Conservation (phyloP, 2,329 filamentous ascomycete genomes). For the Exophiala phaeomuriformis region DNA sequence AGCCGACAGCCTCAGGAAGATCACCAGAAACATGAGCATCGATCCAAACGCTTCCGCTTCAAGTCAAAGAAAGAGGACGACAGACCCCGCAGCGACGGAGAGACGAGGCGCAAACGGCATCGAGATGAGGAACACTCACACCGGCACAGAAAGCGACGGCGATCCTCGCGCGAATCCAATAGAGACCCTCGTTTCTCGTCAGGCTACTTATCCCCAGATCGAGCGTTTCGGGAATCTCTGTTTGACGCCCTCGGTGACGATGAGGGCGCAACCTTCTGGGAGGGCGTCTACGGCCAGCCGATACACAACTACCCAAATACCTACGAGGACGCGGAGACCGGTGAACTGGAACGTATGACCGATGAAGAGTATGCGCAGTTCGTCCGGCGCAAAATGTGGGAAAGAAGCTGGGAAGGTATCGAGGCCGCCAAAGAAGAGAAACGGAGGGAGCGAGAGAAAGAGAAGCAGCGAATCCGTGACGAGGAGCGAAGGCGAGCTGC, state of each 20-base stretch:
- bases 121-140: constrained; percentile 24
- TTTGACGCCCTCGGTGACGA: constrained; percentile 97
- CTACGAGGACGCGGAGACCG: constrained; percentile 42
- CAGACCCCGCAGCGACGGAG: not conserved
- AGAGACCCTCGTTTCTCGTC: constrained; percentile 4
- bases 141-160: constrained; percentile 28
- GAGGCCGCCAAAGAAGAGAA: constrained; percentile 65
- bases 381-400: constrained; percentile 88
- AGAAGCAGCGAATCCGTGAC: constrained; percentile 38
- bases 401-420: constrained; percentile 79
- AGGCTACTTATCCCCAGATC: constrained; percentile 54
- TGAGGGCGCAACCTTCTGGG: constrained; percentile 92
- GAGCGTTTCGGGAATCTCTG: constrained; percentile 83
- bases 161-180: constrained; percentile 15
- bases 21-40: not conserved
- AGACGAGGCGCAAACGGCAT: constrained; percentile 16
- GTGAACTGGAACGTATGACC: constrained; percentile 70
- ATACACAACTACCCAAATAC: constrained; percentile 68
- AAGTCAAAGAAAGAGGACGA: constrained; percentile 14
- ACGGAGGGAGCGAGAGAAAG: constrained; percentile 46
- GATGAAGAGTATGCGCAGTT: constrained; percentile 87
- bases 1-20: no score
- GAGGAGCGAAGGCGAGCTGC: constrained; percentile 25
- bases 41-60: constrained; percentile 24
- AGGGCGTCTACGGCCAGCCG: constrained; percentile 91